A percentile compares a stretch with the other conserved stretches of the same genome.
phyloP scores from a whole-genome alignment of 75 land plant species.

The Picea glauca region DNA sequence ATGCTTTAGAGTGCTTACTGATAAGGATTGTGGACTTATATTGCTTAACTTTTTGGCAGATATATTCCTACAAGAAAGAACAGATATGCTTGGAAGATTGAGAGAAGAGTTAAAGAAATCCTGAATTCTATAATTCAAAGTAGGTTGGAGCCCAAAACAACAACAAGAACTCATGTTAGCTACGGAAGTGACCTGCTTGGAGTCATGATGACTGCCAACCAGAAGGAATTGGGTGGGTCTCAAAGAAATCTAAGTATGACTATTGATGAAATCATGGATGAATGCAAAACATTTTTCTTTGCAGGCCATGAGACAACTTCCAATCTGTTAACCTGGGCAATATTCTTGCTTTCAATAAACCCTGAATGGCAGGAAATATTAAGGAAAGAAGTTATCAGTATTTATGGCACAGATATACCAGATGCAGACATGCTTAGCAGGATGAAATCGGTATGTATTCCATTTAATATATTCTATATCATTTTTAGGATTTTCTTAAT shows the following conservation, averaged over 20 bases:
- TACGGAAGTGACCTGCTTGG: constrained; percentile 33
- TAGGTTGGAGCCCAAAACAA: constrained; percentile 18
- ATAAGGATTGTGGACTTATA: no score
- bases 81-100: not conserved
- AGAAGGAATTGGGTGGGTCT: constrained; percentile 12
- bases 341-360: constrained; percentile 22
- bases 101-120: constrained; percentile 27
- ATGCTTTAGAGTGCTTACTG: no score
- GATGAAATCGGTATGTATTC: constrained; percentile 19
- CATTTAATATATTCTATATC: no score
- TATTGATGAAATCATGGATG: constrained; percentile 54
- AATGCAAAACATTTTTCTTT: constrained; percentile 69
- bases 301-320: constrained; percentile 67
- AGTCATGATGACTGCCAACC: constrained; percentile 39
- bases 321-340: constrained; percentile 31
- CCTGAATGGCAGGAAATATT: constrained; percentile 23
- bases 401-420: constrained; percentile 12
- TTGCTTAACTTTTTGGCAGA: not conserved
- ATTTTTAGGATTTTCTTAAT: not conserved
- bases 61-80: constrained; percentile 4
- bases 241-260: constrained; percentile 26
- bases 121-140: constrained; percentile 29
- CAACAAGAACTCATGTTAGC: constrained; percentile 16
- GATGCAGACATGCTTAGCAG: constrained; percentile 16
- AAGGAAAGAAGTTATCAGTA: constrained; percentile 22